phyloP scores from a whole-genome alignment of 148 eudicot species.

The Agrostemma githago region DNA sequence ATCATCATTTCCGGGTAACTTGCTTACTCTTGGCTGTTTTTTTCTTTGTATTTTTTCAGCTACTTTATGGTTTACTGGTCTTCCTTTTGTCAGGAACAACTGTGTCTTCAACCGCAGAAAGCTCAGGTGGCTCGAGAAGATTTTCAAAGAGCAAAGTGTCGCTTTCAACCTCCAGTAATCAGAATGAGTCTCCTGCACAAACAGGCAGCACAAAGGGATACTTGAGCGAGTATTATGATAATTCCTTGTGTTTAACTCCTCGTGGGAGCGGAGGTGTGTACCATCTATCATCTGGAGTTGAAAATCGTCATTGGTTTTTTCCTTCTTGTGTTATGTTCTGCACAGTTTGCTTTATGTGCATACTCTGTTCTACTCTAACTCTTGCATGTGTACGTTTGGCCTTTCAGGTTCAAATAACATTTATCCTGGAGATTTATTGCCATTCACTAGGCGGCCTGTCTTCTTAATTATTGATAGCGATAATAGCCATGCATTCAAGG shows the following conservation, averaged over 20 bases:
- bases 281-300: background rate
- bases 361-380: background rate
- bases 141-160: constrained; percentile 43
- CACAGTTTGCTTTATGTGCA: background rate
- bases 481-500: constrained; percentile 99
- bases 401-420: constrained; percentile 79
- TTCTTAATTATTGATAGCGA: constrained; percentile 92
- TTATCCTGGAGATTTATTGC: constrained; percentile 85
- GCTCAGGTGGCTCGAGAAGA: constrained; percentile 58
- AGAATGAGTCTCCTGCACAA: constrained; percentile 33
- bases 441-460: constrained; percentile 85
- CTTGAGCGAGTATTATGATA: constrained; percentile 49
- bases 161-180: constrained; percentile 39
- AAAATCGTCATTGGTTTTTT: background rate
- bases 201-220: constrained; percentile 44
- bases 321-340: background rate
- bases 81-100: constrained; percentile 43
- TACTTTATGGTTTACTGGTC: constrained; percentile 13
- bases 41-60: background rate
- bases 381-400: constrained; percentile 14
- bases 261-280: constrained; percentile 71
- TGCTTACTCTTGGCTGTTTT: constrained; percentile 14
- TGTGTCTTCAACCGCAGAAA: constrained; percentile 43
- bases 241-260: constrained; percentile 65
- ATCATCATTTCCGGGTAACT: constrained; percentile 78